Conservation (phyloP, 129 eudicot species). For the Flaveria trinervia region DNA sequence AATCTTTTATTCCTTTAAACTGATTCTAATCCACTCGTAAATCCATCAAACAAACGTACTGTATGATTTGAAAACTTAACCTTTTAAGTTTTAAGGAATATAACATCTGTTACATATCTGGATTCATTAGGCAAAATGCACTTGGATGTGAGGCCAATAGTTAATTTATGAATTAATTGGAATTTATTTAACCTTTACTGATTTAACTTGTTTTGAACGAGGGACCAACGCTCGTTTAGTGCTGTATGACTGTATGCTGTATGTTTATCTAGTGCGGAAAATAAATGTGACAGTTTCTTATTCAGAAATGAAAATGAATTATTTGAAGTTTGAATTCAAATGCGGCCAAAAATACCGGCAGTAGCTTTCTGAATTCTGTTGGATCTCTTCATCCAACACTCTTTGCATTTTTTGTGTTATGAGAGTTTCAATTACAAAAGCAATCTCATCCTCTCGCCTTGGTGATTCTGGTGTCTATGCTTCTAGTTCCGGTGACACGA, state of each 20-base stretch:
- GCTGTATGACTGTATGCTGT: not conserved
- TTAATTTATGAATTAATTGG: too few species aligned
- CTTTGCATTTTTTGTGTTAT: not conserved
- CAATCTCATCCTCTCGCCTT: not conserved
- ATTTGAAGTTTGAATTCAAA: conserved; percentile 2
- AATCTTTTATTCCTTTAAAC: too few species aligned
- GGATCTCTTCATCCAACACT: not conserved
- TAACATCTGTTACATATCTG: too few species aligned
- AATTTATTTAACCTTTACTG: not conserved
- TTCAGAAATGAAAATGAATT: not conserved
- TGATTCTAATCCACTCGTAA: too few species aligned
- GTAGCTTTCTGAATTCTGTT: conserved; percentile 2
- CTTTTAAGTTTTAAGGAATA: too few species aligned
- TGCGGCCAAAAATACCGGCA: not conserved
- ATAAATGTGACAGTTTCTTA: not conserved
- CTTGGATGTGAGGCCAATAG: too few species aligned
- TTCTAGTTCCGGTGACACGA: not conserved
- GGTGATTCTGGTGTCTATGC: not conserved
- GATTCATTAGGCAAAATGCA: too few species aligned
- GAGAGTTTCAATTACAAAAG: not conserved
- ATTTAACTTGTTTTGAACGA: not conserved
- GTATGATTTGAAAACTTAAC: too few species aligned
- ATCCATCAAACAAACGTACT: too few species aligned
- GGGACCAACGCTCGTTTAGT: not conserved
- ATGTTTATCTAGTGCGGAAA: not conserved